Evolutionary conservation across 495 filamentous ascomycete genomes (phyloP).

Genomic region (Daldinia concentrica): DNA sequence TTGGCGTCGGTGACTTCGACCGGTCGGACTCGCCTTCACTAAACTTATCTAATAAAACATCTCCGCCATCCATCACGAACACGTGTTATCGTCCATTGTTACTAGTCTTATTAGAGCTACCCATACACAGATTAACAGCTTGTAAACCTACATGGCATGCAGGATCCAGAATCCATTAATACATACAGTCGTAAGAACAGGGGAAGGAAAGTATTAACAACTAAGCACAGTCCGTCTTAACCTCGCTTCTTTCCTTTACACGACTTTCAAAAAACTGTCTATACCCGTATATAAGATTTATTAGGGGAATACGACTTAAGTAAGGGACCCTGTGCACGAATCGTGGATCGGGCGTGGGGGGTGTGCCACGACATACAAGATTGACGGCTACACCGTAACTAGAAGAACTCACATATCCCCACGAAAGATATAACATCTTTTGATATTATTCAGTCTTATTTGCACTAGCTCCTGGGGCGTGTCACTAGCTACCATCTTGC

Average conservation of each 20-base stretch:
- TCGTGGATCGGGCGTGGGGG: neutral
- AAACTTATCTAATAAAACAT: neutral
- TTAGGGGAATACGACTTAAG: neutral
- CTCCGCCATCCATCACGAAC: neutral
- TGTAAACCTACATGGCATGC: neutral
- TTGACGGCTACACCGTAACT: neutral
- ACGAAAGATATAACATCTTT: neutral
- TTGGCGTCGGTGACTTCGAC: slow-evolving; percentile 6
- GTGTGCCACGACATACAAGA: neutral
- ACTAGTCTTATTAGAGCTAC: neutral
- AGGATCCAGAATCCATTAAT: neutral
- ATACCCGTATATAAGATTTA: neutral
- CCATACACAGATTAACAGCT: neutral
- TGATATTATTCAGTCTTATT: neutral
- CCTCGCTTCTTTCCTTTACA: neutral
- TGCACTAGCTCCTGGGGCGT: neutral
- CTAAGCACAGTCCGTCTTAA: neutral
- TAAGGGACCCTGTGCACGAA: neutral
- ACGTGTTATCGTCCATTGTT: neutral
- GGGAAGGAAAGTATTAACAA: neutral
- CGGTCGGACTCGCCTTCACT: slow-evolving; percentile 13
- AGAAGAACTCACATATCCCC: neutral
- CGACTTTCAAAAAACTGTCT: neutral
- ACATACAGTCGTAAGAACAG: neutral
- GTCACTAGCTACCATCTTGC: too few species aligned